These are phyloP conservation scores for Mycena capillaripes DNA, from an alignment of 768 basidiomycete genomes.

Conservation along the genomic window DNA sequence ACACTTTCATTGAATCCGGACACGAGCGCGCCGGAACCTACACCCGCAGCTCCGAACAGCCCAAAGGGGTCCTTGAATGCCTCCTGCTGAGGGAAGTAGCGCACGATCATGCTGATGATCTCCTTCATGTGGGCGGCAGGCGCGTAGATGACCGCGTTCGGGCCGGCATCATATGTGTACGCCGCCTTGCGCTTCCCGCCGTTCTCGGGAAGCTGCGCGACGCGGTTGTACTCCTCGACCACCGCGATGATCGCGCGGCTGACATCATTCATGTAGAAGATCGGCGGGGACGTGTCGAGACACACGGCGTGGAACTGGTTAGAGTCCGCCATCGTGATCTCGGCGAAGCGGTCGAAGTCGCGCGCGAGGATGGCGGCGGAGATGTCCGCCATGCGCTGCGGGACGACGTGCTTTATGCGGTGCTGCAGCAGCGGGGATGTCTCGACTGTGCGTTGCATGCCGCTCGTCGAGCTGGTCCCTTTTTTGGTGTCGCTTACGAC, in stretches of 20 bases:
- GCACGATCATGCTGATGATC: slow-evolving; percentile 81
- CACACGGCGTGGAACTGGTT: slow-evolving; percentile 99
- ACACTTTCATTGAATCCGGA: slow-evolving; percentile 86
- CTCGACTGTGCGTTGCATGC: slow-evolving; percentile 98
- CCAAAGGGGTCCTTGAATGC: slow-evolving; percentile 84
- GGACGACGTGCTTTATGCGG: slow-evolving; percentile 90
- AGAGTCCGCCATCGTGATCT: slow-evolving; percentile 96
- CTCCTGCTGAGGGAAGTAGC: slow-evolving; percentile 90
- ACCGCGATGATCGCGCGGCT: slow-evolving; percentile 92
- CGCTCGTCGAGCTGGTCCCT: slow-evolving; percentile 92
- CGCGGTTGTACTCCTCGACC: slow-evolving; percentile 93
- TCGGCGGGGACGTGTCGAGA: slow-evolving; percentile 96
- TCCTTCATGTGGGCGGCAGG: slow-evolving; percentile 81
- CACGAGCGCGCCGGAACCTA: slow-evolving; percentile 64
- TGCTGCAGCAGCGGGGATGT: slow-evolving; percentile 91
- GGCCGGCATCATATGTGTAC: slow-evolving; percentile 99
- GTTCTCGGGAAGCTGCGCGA: slow-evolving; percentile 62
- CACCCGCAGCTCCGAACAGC: slow-evolving; percentile 62
- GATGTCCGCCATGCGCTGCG: slow-evolving; percentile 87
- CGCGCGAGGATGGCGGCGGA: slow-evolving; percentile 79
- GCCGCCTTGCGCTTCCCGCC: slow-evolving; percentile 82
- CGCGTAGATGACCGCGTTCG: slow-evolving; percentile 98
- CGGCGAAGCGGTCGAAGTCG: slow-evolving; percentile 92
- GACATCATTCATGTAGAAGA: slow-evolving; percentile 99
- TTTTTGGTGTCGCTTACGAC: slow-evolving; percentile 98